Evolutionary conservation across 345 rosid genomes (phyloP), one percentile per base, ranked within the genome.

Genomic region (Lepidium aucheri): DNA sequence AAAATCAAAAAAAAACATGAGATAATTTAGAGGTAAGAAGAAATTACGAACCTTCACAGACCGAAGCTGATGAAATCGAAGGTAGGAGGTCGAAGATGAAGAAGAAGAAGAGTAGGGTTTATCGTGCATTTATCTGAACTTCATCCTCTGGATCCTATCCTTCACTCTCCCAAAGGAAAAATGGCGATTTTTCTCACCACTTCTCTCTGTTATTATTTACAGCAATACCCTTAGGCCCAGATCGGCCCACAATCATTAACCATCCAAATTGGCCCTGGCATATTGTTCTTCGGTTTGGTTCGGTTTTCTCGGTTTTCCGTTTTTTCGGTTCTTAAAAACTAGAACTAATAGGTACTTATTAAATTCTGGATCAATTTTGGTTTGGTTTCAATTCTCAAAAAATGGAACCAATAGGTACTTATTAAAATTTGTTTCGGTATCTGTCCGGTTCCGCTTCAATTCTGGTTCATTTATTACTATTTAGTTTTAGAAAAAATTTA

Each of bases 181-280:
- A 18, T 43, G 46, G 5, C 61, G 16, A 46, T n/a, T 49, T 20
- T 30, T 35, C 24, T 12, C 0, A 0, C 13, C 18, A 17, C 44
- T 13, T 50, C 41, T 52, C 41, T n/a, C 11, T 2, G 18, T 24
- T 4, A 3, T 18, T 3, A 32, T 22, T 36, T 14, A 63, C 70
- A 5, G 8, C 47, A 28, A 38, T 46, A 64, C 70, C 46, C 38
- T 40, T 11, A n/a, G 70, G 76, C 76, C 70, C 76, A 64, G 6
- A 20, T 32, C 9, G 46, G 65, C 76, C 76, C 65, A 56, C 10
- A 38, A 39, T 6, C 1, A 0, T 0, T 8, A 56, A 54, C n/a
- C 68, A 34, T 55, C 63, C 5, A 0, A 0, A n/a, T n/a, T n/a
- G n/a, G n/a, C n/a, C n/a, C n/a, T n/a, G n/a, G n/a, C n/a, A n/a